Percentiles rank a stretch among this genome's conserved stretches.
phyloP scores from a whole-genome alignment of 1,139 yeast genomes.

The Hansenula sp. region DNA sequence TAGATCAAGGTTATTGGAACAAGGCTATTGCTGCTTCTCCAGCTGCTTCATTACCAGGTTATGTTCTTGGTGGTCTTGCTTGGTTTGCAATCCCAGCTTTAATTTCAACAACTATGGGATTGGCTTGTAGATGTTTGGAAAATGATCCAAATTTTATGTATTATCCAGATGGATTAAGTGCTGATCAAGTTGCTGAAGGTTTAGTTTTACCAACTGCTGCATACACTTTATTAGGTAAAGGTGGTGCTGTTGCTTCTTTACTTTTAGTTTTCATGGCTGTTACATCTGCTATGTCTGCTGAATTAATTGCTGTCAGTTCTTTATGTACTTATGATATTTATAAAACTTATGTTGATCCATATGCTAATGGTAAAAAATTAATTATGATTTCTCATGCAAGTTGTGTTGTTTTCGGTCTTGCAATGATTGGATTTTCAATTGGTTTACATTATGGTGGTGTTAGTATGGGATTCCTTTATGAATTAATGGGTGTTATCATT shows the following conservation, averaged over 20 bases:
- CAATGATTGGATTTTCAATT: slow-evolving; percentile 77
- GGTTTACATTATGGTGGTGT: slow-evolving; percentile 81
- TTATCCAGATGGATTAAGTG: slow-evolving; percentile 59
- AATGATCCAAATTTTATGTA: slow-evolving; percentile 68
- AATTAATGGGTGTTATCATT: slow-evolving; percentile 82
- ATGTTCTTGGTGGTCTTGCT: slow-evolving; percentile 82
- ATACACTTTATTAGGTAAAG: slow-evolving; percentile 74
- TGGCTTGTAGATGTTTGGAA: slow-evolving; percentile 73
- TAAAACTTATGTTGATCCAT: slow-evolving; percentile 73
- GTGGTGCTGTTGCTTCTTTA: slow-evolving; percentile 81
- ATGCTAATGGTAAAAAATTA: slow-evolving; percentile 67
- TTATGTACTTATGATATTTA: slow-evolving; percentile 82
- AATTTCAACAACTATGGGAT: slow-evolving; percentile 79
- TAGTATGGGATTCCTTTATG: slow-evolving; percentile 81
- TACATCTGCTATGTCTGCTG: slow-evolving; percentile 81
- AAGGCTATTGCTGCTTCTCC: slow-evolving; percentile 88
- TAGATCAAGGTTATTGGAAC: slow-evolving; percentile 89
- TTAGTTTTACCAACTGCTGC: slow-evolving; percentile 85
- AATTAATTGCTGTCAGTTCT: slow-evolving; percentile 81
- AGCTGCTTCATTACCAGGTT: slow-evolving; percentile 84
- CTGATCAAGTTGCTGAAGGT: slow-evolving; percentile 74
- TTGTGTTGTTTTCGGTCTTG: slow-evolving; percentile 60
- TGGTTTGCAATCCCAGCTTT: slow-evolving; percentile 91
- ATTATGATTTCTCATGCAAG: slow-evolving; percentile 64
- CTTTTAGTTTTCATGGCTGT: slow-evolving; percentile 80